Evolutionary conservation across 768 basidiomycete species (phyloP).

Genomic region (Rhodocollybia butyracea): DNA sequence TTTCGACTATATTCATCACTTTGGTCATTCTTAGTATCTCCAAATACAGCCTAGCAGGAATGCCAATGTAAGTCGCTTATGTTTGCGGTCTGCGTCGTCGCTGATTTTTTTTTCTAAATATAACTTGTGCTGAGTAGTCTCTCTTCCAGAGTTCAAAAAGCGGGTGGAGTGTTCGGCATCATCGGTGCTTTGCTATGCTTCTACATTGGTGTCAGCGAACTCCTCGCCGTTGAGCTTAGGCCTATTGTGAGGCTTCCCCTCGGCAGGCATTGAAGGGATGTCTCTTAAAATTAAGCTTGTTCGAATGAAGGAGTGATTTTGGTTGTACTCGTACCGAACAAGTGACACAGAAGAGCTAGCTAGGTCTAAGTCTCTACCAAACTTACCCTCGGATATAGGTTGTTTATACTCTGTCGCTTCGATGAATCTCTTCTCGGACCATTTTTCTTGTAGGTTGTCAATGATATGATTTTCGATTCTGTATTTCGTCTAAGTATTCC

Average conservation of each 20-base stretch:
- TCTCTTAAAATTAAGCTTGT: neutral
- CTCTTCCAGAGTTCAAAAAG: conserved; percentile 30
- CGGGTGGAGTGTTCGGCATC: conserved; percentile 43
- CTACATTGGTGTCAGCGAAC: conserved; percentile 43
- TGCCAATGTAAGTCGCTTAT: conserved; percentile 12
- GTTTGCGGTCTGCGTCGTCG: neutral
- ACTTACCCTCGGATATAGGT: no score
- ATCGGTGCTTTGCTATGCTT: conserved; percentile 46
- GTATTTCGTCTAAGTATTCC: no score
- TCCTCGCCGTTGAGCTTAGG: conserved; percentile 37
- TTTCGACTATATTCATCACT: neutral
- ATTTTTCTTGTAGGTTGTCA: no score
- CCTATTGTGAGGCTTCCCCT: conserved; percentile 38
- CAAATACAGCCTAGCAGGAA: conserved; percentile 18
- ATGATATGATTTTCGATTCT: no score
- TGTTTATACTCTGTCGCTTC: no score
- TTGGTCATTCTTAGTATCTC: neutral
- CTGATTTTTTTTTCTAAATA: neutral
- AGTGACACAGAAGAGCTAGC: neutral
- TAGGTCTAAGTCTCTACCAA: no score
- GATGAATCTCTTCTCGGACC: no score
- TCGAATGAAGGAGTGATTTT: neutral
- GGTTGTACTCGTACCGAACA: neutral
- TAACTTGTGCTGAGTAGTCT: neutral
- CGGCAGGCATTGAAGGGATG: conserved; percentile 27